These are phyloP conservation scores for Cucurbita ficifolia DNA, from an alignment of 306 rosid species.

Conservation along the genomic window DNA sequence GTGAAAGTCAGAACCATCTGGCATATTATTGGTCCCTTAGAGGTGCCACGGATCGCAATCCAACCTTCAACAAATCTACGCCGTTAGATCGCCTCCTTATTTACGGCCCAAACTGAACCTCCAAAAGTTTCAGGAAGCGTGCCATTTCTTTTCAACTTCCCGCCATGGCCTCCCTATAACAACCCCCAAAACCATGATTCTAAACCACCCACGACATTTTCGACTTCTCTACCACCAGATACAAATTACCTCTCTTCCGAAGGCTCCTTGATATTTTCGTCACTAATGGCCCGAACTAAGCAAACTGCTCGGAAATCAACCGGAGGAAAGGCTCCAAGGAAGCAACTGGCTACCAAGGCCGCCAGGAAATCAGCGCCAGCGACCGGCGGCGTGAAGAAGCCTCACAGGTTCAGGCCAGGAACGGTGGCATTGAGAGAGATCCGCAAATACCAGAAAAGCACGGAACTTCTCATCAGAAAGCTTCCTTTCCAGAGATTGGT, in stretches of 20 bases:
- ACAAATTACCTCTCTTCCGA: not conserved
- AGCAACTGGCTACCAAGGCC: constrained; percentile 2
- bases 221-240: too few relatives aligned
- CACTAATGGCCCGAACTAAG: not conserved
- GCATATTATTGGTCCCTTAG: not conserved
- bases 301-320: constrained; percentile 1
- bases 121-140: not conserved
- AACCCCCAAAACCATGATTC: not conserved
- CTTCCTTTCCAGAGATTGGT: not conserved
- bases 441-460: not conserved
- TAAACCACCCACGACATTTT: too few relatives aligned
- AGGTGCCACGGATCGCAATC: not conserved
- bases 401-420: constrained; percentile 1
- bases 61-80: not conserved
- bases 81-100: not conserved
- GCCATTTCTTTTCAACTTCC: not conserved
- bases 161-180: not conserved
- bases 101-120: not conserved
- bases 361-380: not conserved
- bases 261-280: not conserved
- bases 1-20: not conserved
- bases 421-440: not conserved
- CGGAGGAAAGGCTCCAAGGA: constrained; percentile 4
- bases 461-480: not conserved
- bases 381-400: constrained; percentile 2